Evolutionary conservation across 148 eudicot species (phyloP), one percentile per base, ranked within the genome.

Genomic region (Beta vulgaris): DNA sequence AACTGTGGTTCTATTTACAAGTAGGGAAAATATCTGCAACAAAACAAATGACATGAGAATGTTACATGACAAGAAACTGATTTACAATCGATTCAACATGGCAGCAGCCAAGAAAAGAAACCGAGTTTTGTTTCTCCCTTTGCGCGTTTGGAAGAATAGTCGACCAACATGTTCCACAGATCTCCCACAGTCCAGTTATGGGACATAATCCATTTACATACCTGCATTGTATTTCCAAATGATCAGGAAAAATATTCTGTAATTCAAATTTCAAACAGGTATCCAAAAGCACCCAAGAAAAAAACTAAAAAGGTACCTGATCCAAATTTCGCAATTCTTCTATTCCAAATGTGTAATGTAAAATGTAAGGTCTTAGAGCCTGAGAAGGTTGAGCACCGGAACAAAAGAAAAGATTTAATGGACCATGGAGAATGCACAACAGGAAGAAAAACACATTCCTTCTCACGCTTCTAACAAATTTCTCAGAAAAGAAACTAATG

Each of bases 121-220:
- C 96, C 90, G 18, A 78, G 79, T 39, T 73, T 36, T n/a, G 97
- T 87, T 79, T 88, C 82, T 60, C 91, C 82, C 53, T 80, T 80
- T 51, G 81, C 55, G 75, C 89, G 88, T 72, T 87, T 88, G 61
- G 79, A 73, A 12, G 87, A 83, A 79, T 89, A 94, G 35, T 92
- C 96, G 19, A 82, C 80, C 76, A 94, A 70, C 87, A 87, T 78
- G 75, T 74, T 79, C 96, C 96, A 94, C 46, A 92, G 83, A 44
- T 94, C 98, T 63, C 98, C 97, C 12, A 92, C 97, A 16, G 85
- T 94, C 97, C 97, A 94, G 53, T 80, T 76, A 28, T 87, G 95
- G 3, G 88, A 83, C 14, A 72, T 16, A 63, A 94, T 87, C 98
- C 93, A 91, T 49, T 55, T 39, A 28, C 82, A 72, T 65, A 86